Conservation (phyloP, 2,329 filamentous ascomycete genomes). For the Aspergillus felis region DNA sequence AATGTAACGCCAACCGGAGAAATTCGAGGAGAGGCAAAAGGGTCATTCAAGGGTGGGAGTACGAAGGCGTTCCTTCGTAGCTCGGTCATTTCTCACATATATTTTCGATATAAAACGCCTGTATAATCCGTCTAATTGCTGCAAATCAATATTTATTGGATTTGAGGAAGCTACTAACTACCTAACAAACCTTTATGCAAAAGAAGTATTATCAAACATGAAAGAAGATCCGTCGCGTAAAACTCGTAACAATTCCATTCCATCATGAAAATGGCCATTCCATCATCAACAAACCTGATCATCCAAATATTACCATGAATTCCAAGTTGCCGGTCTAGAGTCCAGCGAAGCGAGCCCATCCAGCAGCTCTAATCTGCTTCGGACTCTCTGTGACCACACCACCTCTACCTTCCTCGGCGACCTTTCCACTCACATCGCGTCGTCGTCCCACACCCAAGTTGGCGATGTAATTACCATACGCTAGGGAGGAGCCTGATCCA, state of each 20-base stretch:
- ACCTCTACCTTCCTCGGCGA: conserved; percentile 44
- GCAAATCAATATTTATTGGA: not conserved
- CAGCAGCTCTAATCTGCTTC: conserved; percentile 34
- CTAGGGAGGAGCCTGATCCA: conserved; percentile 29
- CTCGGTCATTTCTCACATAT: not conserved
- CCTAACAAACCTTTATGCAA: not conserved
- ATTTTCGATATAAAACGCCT: not conserved
- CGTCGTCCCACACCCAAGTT: conserved; percentile 43
- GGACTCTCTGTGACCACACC: conserved; percentile 18
- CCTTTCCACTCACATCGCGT: conserved; percentile 45
- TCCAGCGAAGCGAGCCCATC: conserved; percentile 46
- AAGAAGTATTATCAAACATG: not conserved
- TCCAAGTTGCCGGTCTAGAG: conserved; percentile 12
- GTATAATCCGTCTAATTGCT: not conserved
- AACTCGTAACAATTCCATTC: not conserved
- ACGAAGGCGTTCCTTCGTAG: conserved; percentile 61
- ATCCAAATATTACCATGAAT: not conserved
- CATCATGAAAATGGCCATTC: not conserved
- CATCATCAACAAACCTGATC: not conserved
- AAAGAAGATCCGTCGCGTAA: not conserved
- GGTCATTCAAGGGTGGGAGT: conserved; percentile 57
- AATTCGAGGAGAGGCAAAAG: conserved; percentile 50
- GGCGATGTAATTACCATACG: conserved; percentile 42
- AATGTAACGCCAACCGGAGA: conserved; percentile 59
- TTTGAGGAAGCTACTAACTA: not conserved